Conservation (phyloP, 192 early-diverging fungal genomes). For the Coemansia sp. region DNA sequence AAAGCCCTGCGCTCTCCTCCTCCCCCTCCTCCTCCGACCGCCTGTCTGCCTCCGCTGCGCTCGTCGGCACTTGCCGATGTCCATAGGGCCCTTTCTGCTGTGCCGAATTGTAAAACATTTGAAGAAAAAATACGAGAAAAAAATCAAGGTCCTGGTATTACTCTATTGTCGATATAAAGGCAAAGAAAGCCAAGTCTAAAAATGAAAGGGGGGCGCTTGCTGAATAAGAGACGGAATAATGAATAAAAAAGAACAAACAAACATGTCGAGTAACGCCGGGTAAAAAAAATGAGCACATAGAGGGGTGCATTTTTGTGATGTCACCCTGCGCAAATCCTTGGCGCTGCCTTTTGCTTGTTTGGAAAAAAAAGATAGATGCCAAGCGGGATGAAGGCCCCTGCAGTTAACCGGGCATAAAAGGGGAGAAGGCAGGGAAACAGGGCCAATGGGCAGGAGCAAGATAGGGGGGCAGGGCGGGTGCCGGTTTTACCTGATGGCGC, state of each 20-base stretch:
- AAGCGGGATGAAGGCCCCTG: too few species aligned
- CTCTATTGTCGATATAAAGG: too few species aligned
- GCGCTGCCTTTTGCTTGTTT: too few species aligned
- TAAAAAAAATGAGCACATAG: not conserved
- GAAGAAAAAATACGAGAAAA: not conserved
- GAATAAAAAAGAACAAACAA: not conserved
- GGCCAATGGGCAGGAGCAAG: not conserved
- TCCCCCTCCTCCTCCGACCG: too few species aligned
- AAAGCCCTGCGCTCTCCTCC: not conserved
- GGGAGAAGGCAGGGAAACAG: not conserved
- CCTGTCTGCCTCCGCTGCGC: constrained; percentile 12
- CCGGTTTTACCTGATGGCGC: not conserved
- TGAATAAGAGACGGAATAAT: too few species aligned
- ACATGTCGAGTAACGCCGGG: too few species aligned
- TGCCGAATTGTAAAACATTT: constrained; percentile 1
- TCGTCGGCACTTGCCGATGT: constrained; percentile 11
- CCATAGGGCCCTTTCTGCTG: not conserved
- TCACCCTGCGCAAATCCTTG: not conserved
- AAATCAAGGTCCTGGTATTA: too few species aligned
- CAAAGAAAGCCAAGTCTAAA: too few species aligned
- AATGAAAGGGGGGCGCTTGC: too few species aligned
- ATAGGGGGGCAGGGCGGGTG: too few species aligned
- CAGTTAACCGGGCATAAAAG: too few species aligned
- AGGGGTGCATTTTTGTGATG: not conserved
- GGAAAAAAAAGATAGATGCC: too few species aligned